These are phyloP conservation scores for Aspergillus versicolor DNA, from an alignment of 2,329 filamentous ascomycete species.

Conservation along the genomic window DNA sequence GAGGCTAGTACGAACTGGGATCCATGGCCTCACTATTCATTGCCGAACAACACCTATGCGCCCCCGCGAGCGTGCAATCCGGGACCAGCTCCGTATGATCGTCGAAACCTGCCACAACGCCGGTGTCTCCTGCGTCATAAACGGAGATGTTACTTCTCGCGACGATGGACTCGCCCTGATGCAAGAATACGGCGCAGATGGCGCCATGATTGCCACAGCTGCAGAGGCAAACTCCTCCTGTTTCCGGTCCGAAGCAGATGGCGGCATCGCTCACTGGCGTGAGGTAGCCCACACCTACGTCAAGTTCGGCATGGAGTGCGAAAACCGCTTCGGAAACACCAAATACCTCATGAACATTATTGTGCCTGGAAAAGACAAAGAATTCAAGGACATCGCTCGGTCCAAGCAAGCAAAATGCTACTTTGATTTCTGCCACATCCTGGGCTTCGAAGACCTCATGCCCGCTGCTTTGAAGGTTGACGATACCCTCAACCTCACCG, in stretches of 20 bases:
- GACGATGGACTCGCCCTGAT: slow-evolving; percentile 72
- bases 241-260: slow-evolving; percentile 69
- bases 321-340: slow-evolving; percentile 88
- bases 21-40: slow-evolving; percentile 88
- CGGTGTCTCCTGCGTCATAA: slow-evolving; percentile 92
- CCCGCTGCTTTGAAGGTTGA: slow-evolving; percentile 67
- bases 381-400: slow-evolving; percentile 49
- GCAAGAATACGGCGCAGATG: slow-evolving; percentile 79
- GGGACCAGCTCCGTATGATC: slow-evolving; percentile 82
- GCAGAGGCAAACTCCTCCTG: slow-evolving; percentile 90
- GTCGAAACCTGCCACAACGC: slow-evolving; percentile 74
- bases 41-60: slow-evolving; percentile 97
- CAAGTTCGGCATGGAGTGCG: slow-evolving; percentile 67
- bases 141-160: slow-evolving; percentile 80
- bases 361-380: slow-evolving; percentile 75
- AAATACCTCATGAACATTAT: slow-evolving; percentile 87
- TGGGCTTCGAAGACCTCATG: slow-evolving; percentile 65
- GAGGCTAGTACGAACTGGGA: slow-evolving; percentile 79
- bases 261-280: slow-evolving; percentile 71
- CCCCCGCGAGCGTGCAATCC: slow-evolving; percentile 80
- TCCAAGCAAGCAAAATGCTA: slow-evolving; percentile 71
- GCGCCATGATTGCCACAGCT: slow-evolving; percentile 93
- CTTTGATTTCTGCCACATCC: slow-evolving; percentile 61
- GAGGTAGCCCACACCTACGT: slow-evolving; percentile 78
- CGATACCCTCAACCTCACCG: slow-evolving; percentile 46